A percentile compares a stretch with the other conserved stretches of the same genome.
Conservation (phyloP, 768 basidiomycete genomes). For the Naganishia vaughanmartiniae region DNA sequence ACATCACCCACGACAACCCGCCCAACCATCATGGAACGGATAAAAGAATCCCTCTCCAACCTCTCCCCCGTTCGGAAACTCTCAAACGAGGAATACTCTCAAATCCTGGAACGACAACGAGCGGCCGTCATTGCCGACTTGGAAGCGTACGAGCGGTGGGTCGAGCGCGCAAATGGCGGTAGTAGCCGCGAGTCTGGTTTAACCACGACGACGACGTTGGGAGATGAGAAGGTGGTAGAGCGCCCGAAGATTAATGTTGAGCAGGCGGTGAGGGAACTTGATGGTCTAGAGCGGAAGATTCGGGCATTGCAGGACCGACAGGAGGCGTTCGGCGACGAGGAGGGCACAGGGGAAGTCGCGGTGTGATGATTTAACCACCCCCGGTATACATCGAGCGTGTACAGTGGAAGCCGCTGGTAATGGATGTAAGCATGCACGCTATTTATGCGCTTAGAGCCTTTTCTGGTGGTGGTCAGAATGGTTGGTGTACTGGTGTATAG, state of each 20-base stretch:
- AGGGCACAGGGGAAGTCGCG: neutral
- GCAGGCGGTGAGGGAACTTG: slow-evolving; percentile 27
- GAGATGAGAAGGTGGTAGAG: neutral
- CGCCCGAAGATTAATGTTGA: slow-evolving; percentile 24
- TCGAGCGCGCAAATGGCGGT: neutral
- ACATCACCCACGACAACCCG: neutral
- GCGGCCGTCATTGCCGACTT: slow-evolving; percentile 55
- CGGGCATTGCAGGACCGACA: slow-evolving; percentile 3
- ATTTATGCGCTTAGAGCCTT: no score
- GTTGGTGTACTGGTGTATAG: no score
- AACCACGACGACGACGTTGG: no score
- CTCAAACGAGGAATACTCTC: slow-evolving; percentile 71
- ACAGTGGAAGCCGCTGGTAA: no score
- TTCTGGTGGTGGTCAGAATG: no score
- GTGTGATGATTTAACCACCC: neutral
- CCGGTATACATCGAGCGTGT: no score
- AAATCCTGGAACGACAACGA: slow-evolving; percentile 61
- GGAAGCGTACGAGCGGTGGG: slow-evolving; percentile 3
- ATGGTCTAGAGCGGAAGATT: slow-evolving; percentile 25
- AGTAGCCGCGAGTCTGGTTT: no score
- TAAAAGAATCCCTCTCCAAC: slow-evolving; percentile 45
- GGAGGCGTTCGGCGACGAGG: neutral
- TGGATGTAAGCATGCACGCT: no score
- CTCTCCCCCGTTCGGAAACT: slow-evolving; percentile 61
- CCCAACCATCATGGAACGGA: slow-evolving; percentile 37